Evolutionary conservation across 1,284 basidiomycete species (phyloP), one percentile per base, ranked within the genome.

Genomic region (Ganoderma lucidum): DNA sequence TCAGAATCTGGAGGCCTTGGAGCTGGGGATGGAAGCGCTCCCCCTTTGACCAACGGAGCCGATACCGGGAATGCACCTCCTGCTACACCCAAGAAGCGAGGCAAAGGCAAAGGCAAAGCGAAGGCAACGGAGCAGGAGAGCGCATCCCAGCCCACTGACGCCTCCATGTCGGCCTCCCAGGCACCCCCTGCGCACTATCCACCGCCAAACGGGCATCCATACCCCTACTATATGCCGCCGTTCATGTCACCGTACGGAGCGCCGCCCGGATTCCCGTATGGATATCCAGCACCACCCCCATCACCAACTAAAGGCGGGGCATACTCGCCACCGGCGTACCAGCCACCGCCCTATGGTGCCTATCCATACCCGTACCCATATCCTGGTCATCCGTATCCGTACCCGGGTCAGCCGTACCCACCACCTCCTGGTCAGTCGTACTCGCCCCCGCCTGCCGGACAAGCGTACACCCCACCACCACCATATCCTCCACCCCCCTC

Each of bases 141-240:
- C 15, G 28, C 32, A 35, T 17, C 64, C 14, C 51, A 48, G n/a
- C 35, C 53, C 6, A 14, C 58, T 6, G 23, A 35, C 6, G 8
- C 42, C 35, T 6, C 12, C 2, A 10, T 3, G 35, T 45, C 44
- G 4, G 15, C 64, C 30, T 28, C 64, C 2, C 64, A 67, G 37
- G 60, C 62, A 3, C 58, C 64, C 2, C 63, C 71, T 37, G 56
- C 60, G 6, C 37, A 53, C 17, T 66, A 68, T 17, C 64, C 67
- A 1, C 64, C 70, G 17, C 68, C 68, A 9, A 66, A 70, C 15
- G 69, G 67, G 42, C 74, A 75, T 15, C 76, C 75, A 39, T 80
- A 79, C 67, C 77, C 81, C 8, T 84, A 81, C 75, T 83, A 81
- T 66, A 74, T 78, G 70, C 77, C 80, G 1, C 80, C 79, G 41